These are phyloP conservation scores for Hyaloraphidium curvatum DNA, from an alignment of 192 early-diverging fungal genomes.

Conservation along the genomic window DNA sequence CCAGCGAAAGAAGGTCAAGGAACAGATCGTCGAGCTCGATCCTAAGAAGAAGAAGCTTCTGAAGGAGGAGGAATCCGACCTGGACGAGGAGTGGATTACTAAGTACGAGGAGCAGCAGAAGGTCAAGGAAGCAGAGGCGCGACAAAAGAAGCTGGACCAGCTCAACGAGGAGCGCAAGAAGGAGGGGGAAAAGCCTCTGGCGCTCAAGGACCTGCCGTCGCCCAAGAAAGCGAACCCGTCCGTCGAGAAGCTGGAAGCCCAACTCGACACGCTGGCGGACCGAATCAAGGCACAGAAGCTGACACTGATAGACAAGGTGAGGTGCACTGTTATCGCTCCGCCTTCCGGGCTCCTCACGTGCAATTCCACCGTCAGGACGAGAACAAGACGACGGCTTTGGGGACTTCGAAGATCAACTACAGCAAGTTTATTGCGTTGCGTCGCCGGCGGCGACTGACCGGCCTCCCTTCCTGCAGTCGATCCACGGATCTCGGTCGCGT, in stretches of 20 bases:
- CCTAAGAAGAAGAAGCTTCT: constrained; percentile 50
- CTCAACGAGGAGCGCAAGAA: constrained; percentile 63
- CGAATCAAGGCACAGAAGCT: constrained; percentile 53
- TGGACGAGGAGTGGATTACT: constrained; percentile 61
- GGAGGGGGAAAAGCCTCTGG: constrained; percentile 28
- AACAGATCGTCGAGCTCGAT: constrained; percentile 48
- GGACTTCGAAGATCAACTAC: constrained; percentile 97
- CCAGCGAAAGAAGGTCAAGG: constrained; percentile 50
- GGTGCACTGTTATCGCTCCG: background rate
- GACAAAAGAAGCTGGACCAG: constrained; percentile 42
- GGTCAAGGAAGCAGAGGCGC: constrained; percentile 54
- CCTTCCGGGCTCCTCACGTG: background rate
- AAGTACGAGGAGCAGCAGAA: constrained; percentile 31
- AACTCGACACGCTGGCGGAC: constrained; percentile 47
- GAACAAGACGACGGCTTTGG: constrained; percentile 84
- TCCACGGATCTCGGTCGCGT: constrained; percentile 82
- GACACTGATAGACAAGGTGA: constrained; percentile 63
- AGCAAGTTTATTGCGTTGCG: no score
- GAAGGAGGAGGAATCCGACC: constrained; percentile 42
- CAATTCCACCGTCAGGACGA: constrained; percentile 44
- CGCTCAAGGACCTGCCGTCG: constrained; percentile 26
- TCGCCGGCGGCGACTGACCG: no score
- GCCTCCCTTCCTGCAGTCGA: no score
- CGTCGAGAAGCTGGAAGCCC: constrained; percentile 51
- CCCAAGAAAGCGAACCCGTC: constrained; percentile 18